Conservation (phyloP, 345 rosid species). For the Corymbia maculata region DNA sequence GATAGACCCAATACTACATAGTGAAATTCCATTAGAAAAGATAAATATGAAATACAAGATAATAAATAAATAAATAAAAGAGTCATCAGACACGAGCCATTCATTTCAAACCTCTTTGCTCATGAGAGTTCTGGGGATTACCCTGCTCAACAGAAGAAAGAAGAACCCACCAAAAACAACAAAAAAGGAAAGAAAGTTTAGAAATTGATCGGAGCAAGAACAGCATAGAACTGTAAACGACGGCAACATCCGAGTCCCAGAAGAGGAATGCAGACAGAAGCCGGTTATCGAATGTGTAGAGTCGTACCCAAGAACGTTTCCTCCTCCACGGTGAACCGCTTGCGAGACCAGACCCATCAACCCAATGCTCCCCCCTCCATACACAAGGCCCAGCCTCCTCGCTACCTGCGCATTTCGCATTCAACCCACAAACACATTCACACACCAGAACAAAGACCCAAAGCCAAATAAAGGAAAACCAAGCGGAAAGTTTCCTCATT, state of each 20-base stretch:
- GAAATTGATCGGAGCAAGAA: background rate
- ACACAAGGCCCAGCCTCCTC: constrained; percentile 74
- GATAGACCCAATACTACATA: background rate
- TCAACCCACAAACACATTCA: background rate
- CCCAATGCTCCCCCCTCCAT: constrained; percentile 95
- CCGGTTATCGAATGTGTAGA: background rate
- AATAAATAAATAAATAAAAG: background rate
- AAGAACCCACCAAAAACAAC: background rate
- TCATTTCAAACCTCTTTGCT: constrained; percentile 24
- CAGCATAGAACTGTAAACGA: background rate
- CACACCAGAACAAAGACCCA: background rate
- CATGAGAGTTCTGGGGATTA: constrained; percentile 48
- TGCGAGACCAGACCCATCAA: constrained; percentile 91
- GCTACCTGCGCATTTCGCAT: constrained; percentile 30
- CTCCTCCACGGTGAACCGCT: constrained; percentile 72
- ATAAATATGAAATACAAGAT: background rate
- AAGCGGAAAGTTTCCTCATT: background rate
- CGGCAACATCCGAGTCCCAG: background rate
- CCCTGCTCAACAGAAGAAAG: constrained; percentile 8
- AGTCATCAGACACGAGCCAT: background rate
- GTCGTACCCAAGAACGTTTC: constrained; percentile 80
- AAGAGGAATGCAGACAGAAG: background rate
- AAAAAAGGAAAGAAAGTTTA: background rate
- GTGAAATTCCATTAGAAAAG: background rate
- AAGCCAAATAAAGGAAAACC: background rate